phyloP scores from a whole-genome alignment of 208 protist species.

The Trypanosomatidae sp. region DNA sequence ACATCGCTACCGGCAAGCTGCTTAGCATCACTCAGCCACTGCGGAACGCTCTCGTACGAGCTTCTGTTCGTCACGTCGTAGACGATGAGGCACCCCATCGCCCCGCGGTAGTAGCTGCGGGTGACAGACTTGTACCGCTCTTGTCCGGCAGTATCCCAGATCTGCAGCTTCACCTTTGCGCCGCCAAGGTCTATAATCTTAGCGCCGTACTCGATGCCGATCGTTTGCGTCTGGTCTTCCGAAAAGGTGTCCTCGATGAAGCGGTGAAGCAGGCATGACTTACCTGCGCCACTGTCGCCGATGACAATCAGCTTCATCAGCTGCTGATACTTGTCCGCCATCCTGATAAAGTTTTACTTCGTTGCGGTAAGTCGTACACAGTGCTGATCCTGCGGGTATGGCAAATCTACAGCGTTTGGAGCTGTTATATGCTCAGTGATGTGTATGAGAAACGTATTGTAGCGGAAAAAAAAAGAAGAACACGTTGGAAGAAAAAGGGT shows the following conservation, averaged over 20 bases:
- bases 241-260: conserved; percentile 96
- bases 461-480: no score
- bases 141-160: conserved; percentile 98
- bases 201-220: conserved; percentile 98
- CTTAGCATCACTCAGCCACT: conserved; percentile 96
- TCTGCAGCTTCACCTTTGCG: conserved; percentile 96
- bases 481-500: no score
- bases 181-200: conserved; percentile 92
- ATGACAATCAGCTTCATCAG: conserved; percentile 89
- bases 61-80: conserved; percentile 97
- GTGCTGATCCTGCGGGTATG: no score
- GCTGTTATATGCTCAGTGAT: no score
- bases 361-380: no score
- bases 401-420: no score
- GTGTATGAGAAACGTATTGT: no score
- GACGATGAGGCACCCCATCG: conserved; percentile 97
- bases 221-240: conserved; percentile 96
- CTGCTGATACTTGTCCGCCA: conserved; percentile 75
- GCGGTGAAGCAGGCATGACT: conserved; percentile 96
- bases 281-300: conserved; percentile 91
- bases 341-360: no score
- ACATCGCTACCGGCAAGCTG: conserved; percentile 91
- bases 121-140: conserved; percentile 99
- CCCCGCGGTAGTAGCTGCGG: conserved; percentile 95
- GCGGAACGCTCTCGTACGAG: conserved; percentile 95